Evolutionary conservation across 768 basidiomycete genomes (phyloP).

Genomic region (Boletales sp.): DNA sequence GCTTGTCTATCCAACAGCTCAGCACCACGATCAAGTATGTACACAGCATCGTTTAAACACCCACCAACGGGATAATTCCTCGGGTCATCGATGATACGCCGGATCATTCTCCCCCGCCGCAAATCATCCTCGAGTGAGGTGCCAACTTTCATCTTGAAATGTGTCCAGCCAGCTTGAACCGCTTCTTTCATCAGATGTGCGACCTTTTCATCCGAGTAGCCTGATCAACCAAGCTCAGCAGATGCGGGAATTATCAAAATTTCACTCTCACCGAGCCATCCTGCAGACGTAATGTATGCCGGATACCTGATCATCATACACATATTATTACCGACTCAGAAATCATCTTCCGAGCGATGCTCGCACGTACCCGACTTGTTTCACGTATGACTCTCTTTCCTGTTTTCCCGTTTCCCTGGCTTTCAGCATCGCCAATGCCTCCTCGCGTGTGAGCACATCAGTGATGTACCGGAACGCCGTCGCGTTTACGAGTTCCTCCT

Average conservation of each 20-base stretch:
- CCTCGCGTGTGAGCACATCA: slow-evolving; percentile 86
- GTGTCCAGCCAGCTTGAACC: slow-evolving; percentile 85
- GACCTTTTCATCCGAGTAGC: slow-evolving; percentile 89
- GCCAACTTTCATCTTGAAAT: slow-evolving; percentile 98
- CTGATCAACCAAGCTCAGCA: slow-evolving; percentile 28
- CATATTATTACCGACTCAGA: slow-evolving; percentile 1
- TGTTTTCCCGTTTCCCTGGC: slow-evolving; percentile 69
- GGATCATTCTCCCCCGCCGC: slow-evolving; percentile 79
- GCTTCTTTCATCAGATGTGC: slow-evolving; percentile 79
- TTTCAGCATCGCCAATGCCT: slow-evolving; percentile 79
- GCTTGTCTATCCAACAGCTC: slow-evolving; percentile 25
- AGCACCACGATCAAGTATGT: neutral
- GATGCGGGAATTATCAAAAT: neutral
- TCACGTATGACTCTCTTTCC: slow-evolving; percentile 71
- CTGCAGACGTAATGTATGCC: slow-evolving; percentile 87
- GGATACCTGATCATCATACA: slow-evolving; percentile 57
- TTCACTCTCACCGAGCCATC: slow-evolving; percentile 65
- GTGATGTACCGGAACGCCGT: slow-evolving; percentile 87
- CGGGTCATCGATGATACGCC: slow-evolving; percentile 90
- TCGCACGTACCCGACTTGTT: slow-evolving; percentile 52
- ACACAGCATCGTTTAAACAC: slow-evolving; percentile 8
- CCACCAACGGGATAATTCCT: slow-evolving; percentile 57
- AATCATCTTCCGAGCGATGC: neutral
- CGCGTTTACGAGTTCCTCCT: slow-evolving; percentile 75
- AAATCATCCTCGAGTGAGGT: slow-evolving; percentile 76